Conservation (phyloP, 2,329 filamentous ascomycete species). For the Dothistroma pini region DNA sequence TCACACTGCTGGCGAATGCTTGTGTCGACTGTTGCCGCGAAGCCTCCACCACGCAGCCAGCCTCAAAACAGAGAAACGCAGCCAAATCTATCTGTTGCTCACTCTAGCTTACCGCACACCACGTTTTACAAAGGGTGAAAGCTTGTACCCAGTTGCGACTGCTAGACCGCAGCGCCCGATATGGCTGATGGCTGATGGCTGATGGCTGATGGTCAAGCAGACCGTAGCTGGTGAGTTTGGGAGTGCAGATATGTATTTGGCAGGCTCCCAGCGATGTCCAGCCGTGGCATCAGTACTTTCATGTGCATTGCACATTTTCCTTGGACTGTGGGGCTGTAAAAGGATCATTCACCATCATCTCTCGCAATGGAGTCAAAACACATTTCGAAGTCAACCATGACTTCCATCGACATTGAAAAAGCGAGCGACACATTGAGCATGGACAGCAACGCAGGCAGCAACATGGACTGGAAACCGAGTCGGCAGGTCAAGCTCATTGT, state of each 20-base stretch:
- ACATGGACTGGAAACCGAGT: conserved; percentile 36
- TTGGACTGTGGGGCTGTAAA: background rate
- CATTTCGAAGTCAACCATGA: conserved; percentile 4
- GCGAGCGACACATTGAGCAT: conserved; percentile 1
- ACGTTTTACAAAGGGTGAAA: background rate
- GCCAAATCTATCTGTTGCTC: background rate
- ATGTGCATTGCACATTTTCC: background rate
- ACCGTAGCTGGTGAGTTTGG: background rate
- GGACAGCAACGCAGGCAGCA: background rate
- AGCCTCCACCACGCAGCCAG: background rate
- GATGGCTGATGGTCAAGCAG: background rate
- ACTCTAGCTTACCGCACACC: background rate
- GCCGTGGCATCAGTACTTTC: background rate
- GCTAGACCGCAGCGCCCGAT: background rate
- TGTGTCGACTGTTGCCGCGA: background rate
- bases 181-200: background rate
- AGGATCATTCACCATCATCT: background rate
- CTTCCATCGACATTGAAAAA: conserved; percentile 6
- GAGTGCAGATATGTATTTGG: background rate
- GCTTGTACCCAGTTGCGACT: background rate
- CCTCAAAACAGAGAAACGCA: background rate
- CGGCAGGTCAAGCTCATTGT: conserved; percentile 43
- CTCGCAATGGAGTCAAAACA: conserved; percentile 6
- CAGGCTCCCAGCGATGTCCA: background rate
- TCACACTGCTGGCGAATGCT: background rate